Evolutionary conservation across 257 asterid genomes (phyloP).

Genomic region (Echites panduratus): DNA sequence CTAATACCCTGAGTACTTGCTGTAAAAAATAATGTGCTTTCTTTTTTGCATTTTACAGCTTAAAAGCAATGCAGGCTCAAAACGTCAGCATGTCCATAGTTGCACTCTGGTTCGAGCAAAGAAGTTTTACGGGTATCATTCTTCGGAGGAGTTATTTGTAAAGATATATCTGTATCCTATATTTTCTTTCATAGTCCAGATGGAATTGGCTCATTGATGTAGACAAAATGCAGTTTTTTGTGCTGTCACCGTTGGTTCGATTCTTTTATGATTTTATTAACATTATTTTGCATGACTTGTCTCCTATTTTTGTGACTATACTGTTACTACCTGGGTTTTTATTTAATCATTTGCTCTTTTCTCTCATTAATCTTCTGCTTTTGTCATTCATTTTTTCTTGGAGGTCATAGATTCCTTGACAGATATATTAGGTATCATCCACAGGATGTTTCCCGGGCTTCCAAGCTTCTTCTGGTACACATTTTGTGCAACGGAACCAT

Average conservation of each 20-base stretch:
- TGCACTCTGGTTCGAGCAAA: slow-evolving; percentile 74
- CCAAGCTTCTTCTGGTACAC: slow-evolving; percentile 81
- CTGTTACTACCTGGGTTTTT: background rate
- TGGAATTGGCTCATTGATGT: background rate
- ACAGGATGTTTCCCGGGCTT: slow-evolving; percentile 83
- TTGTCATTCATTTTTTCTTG: slow-evolving; percentile 9
- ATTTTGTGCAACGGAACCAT: slow-evolving; percentile 6
- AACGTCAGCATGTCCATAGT: slow-evolving; percentile 89
- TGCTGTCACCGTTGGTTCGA: background rate
- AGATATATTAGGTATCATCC: slow-evolving; percentile 65
- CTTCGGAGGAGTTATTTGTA: slow-evolving; percentile 81
- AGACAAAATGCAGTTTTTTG: background rate
- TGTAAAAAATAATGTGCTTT: slow-evolving; percentile 14
- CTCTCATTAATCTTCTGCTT: background rate
- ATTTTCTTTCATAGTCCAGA: slow-evolving; percentile 4
- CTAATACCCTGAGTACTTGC: slow-evolving; percentile 10
- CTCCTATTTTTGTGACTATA: background rate
- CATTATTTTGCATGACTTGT: background rate
- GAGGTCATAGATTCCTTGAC: slow-evolving; percentile 52
- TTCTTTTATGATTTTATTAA: background rate
- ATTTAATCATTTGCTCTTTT: background rate
- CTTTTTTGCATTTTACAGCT: slow-evolving; percentile 43
- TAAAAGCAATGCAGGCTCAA: slow-evolving; percentile 68
- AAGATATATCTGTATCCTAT: slow-evolving; percentile 95
- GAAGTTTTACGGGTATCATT: slow-evolving; percentile 88